Conservation (phyloP, 129 eudicot species). For the Scalesia atractyloides region DNA sequence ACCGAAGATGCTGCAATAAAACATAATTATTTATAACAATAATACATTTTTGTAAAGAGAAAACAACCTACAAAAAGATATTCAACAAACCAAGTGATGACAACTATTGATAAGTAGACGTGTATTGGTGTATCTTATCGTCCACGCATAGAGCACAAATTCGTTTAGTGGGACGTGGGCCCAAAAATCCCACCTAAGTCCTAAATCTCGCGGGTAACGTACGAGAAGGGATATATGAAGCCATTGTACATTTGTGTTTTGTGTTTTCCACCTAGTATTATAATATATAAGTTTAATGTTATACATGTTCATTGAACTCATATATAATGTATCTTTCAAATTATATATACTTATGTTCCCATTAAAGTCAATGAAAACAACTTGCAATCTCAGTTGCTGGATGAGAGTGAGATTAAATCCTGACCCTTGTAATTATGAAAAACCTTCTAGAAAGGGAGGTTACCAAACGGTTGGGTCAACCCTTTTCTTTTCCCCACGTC, state of each 20-base stretch:
- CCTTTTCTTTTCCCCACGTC: too few relatives aligned
- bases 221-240: constrained; percentile 8
- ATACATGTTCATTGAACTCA: neutral
- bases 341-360: too few relatives aligned
- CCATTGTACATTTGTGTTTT: constrained; percentile 10
- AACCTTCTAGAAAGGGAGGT: too few relatives aligned
- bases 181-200: neutral
- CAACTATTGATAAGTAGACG: neutral
- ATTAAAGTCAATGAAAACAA: too few relatives aligned
- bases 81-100: constrained; percentile 1
- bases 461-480: too few relatives aligned
- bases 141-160: constrained; percentile 24
- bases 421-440: too few relatives aligned
- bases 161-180: constrained; percentile 31
- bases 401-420: too few relatives aligned
- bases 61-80: neutral
- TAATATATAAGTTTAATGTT: neutral
- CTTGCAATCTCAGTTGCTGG: too few relatives aligned
- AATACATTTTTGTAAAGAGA: neutral
- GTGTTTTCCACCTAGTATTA: neutral
- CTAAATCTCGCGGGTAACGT: constrained; percentile 13
- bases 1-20: too few relatives aligned
- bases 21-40: too few relatives aligned
- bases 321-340: too few relatives aligned
- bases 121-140: constrained; percentile 31